A percentile compares a stretch with the other conserved stretches of the same genome.
Conservation (phyloP, 768 basidiomycete genomes). For the Strobilomyces dryophilus region DNA sequence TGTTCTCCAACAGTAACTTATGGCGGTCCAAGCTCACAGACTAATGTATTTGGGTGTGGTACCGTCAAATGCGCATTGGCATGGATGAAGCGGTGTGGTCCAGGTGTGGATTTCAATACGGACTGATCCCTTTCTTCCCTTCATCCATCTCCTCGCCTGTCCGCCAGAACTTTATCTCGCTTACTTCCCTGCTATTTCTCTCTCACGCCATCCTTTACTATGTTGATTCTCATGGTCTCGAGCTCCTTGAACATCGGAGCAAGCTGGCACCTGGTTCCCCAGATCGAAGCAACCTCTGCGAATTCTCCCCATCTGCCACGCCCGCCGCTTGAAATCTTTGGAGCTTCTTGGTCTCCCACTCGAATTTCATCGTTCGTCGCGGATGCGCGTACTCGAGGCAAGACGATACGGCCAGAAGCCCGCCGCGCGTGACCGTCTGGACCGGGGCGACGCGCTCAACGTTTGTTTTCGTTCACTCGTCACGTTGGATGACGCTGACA, state of each 20-base stretch:
- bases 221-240: neutral
- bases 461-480: neutral
- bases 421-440: no score
- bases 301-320: neutral
- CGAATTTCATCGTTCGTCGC: neutral
- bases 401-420: neutral
- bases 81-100: no score
- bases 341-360: no score
- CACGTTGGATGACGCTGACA: neutral
- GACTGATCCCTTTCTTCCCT: neutral
- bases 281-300: neutral
- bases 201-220: neutral
- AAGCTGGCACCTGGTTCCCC: no score
- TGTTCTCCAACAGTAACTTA: no score
- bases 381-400: no score
- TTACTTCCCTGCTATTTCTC: neutral
- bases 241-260: neutral
- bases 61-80: no score
- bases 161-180: neutral
- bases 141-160: neutral
- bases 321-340: neutral
- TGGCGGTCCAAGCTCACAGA: no score
- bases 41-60: no score
- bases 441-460: neutral
- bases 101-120: neutral